Evolutionary conservation across 139 green algal species (phyloP).

Genomic region (Monoraphidium neglectum): DNA sequence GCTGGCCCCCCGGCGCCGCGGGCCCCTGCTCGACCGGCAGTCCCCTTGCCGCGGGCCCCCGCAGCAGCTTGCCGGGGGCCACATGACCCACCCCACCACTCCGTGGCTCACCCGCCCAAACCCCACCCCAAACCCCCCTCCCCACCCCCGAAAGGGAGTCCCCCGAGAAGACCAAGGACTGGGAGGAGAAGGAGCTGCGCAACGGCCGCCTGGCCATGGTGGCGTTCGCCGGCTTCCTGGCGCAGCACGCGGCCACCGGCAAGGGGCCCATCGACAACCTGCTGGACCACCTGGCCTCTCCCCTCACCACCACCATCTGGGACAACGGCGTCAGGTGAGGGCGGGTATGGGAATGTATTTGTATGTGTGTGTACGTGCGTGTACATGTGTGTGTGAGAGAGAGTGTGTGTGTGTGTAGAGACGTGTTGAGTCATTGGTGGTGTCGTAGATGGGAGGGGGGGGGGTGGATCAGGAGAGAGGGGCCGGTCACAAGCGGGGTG

Average conservation of each 20-base stretch:
- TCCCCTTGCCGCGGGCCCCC: too few species aligned
- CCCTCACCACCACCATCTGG: constrained; percentile 33
- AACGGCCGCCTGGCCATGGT: constrained; percentile 72
- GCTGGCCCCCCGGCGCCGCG: too few species aligned
- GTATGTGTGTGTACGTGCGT: too few species aligned
- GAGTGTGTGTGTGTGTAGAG: too few species aligned
- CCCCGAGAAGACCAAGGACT: background rate
- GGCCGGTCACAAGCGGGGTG: too few species aligned
- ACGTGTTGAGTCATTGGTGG: too few species aligned
- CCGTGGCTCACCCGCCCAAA: background rate
- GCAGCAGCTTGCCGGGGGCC: background rate
- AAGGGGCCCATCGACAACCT: constrained; percentile 67
- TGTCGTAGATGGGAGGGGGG: too few species aligned
- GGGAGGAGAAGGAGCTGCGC: constrained; percentile 77
- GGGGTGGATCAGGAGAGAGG: too few species aligned
- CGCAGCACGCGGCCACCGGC: constrained; percentile 31
- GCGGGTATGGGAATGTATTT: too few species aligned
- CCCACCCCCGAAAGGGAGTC: background rate
- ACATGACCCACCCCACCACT: background rate
- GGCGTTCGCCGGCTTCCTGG: constrained; percentile 63
- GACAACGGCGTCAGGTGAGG: too few species aligned
- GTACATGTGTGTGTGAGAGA: too few species aligned
- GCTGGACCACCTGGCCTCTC: constrained; percentile 64
- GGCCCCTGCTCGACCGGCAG: too few species aligned
- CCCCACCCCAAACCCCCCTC: background rate